Evolutionary conservation across 2,329 filamentous ascomycete species (phyloP).

Genomic region (Colletotrichum endophyticum): DNA sequence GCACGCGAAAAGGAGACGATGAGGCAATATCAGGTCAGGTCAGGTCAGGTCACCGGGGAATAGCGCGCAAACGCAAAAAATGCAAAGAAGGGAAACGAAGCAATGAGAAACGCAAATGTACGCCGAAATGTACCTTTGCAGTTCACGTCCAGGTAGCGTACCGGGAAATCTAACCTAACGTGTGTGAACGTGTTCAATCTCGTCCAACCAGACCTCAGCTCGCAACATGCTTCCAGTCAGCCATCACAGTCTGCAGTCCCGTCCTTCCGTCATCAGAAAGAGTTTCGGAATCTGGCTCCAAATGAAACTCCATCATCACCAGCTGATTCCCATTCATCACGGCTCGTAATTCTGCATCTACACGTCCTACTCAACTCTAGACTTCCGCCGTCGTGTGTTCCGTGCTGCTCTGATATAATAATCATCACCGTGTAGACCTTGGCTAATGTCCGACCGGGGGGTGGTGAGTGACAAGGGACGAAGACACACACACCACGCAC

Average conservation of each 20-base stretch:
- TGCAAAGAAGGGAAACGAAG: background rate
- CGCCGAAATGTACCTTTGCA: background rate
- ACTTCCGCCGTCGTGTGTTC: background rate
- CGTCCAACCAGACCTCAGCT: slow-evolving; percentile 1
- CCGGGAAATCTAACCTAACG: background rate
- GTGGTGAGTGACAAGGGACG: background rate
- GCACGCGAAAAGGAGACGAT: background rate
- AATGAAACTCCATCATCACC: slow-evolving; percentile 12
- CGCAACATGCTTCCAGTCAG: background rate
- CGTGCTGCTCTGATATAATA: slow-evolving; percentile 7
- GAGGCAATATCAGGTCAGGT: background rate
- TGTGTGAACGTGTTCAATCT: background rate
- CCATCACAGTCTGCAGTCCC: background rate
- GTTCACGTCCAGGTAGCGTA: background rate
- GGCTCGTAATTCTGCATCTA: background rate
- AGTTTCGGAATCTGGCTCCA: slow-evolving; percentile 16
- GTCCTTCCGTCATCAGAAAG: background rate
- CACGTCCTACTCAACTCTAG: background rate
- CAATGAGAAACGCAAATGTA: background rate
- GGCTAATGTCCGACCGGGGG: slow-evolving; percentile 8
- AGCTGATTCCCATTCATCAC: background rate
- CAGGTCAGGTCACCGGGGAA: background rate
- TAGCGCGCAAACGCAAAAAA: background rate
- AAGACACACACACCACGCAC: slow-evolving; percentile 1
- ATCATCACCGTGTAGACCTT: background rate